These are phyloP conservation scores for Xylariaceae sp. DNA, from an alignment of 2,329 filamentous ascomycete species.

Conservation along the genomic window DNA sequence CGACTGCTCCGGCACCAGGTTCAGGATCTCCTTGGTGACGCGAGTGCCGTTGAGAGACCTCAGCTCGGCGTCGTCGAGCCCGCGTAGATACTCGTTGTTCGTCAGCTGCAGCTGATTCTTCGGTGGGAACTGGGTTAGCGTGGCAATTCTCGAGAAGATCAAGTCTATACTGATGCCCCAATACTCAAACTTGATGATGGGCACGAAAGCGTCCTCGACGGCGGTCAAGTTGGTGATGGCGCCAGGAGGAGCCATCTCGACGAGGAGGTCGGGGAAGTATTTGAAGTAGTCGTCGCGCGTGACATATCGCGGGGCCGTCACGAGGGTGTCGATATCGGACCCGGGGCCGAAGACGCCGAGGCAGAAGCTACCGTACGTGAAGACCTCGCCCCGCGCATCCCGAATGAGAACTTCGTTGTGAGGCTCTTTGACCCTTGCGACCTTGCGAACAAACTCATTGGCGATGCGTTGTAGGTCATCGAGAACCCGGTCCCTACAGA, in stretches of 20 bases:
- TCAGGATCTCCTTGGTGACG: slow-evolving; percentile 87
- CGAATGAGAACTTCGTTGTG: slow-evolving; percentile 73
- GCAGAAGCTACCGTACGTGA: slow-evolving; percentile 93
- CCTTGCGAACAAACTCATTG: slow-evolving; percentile 78
- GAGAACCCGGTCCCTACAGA: slow-evolving; percentile 62
- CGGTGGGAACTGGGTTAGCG: slow-evolving; percentile 62
- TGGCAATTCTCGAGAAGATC: slow-evolving; percentile 73
- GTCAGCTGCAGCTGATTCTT: slow-evolving; percentile 67
- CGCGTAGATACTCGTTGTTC: slow-evolving; percentile 78
- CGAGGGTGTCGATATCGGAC: slow-evolving; percentile 95
- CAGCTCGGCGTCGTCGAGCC: slow-evolving; percentile 79
- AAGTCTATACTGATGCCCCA: slow-evolving; percentile 90
- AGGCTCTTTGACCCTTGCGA: slow-evolving; percentile 65
- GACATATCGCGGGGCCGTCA: slow-evolving; percentile 87
- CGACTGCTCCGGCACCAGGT: slow-evolving; percentile 80
- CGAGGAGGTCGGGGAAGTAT: slow-evolving; percentile 74
- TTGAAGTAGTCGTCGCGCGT: slow-evolving; percentile 87
- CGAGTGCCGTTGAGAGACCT: slow-evolving; percentile 89
- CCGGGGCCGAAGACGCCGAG: slow-evolving; percentile 91
- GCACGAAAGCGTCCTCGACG: slow-evolving; percentile 87
- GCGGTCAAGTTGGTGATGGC: slow-evolving; percentile 78
- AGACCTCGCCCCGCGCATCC: slow-evolving; percentile 84
- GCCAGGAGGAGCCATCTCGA: slow-evolving; percentile 69
- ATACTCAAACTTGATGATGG: slow-evolving; percentile 95
- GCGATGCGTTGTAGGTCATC: slow-evolving; percentile 72